Base-by-base conservation (phyloP, 2,329 filamentous ascomycete species). In the Exophiala aquamarina region DNA sequence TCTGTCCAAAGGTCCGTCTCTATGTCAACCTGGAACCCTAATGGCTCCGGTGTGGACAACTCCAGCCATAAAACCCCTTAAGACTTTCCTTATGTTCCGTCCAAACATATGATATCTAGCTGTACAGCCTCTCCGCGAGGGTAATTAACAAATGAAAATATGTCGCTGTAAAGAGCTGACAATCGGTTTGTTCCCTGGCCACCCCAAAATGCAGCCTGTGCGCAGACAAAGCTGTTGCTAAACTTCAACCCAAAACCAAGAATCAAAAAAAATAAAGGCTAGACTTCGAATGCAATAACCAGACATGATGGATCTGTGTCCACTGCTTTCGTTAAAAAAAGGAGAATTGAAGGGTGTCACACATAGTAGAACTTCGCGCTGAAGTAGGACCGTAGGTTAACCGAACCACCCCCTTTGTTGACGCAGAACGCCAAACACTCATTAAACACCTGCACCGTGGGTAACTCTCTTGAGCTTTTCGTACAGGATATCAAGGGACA, bases 401-500 rank as follows among this genome's bases (percentile, higher is more conserved):
- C 17, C 19, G 15, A 36, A 11, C 33, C 33, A 6, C 23, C 23
- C 23, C 6, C 23, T 11, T 6, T 41, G n/a, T 31, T 15, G 7
- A 15, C 35, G n/a, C 15, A 15, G 33, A 45, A 45, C 42, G 42
- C 39, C 33, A 33, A 39, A 26, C 13, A 32, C 28, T 40, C 10
- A 41, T 20, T 19, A 40, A 47, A 52, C 33, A 40, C 23, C 47
- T 49, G 37, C 40, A 33, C 49, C 49, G 38, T 46, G 39, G 37
- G 40, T 41, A 31, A 41, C 43, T 26, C 45, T 36, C 41, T 45
- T 49, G 20, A 33, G 23, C 36, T 57, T 49, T 57, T 57, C 43
- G 54, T 57, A 57, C 54, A 57, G 54, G 52, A 57, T 57, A 57
- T 57, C 47, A 48, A 38, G 45, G 40, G 41, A 47, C 41, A 47